Conservation (phyloP, 495 filamentous ascomycete species). For the Cercophora sp. region DNA sequence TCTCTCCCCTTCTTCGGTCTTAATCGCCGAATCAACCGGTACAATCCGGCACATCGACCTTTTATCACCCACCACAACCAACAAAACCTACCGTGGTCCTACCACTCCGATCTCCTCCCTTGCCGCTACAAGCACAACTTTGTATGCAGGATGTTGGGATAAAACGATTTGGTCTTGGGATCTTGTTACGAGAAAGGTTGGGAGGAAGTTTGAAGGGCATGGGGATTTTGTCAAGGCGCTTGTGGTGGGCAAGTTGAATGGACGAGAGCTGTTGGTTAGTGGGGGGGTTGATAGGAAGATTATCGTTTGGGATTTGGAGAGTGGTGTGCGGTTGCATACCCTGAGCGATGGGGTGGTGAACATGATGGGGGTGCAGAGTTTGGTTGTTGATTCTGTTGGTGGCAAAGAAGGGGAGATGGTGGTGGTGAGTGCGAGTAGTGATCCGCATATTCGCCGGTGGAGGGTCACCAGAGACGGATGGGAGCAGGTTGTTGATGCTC, state of each 20-base stretch:
- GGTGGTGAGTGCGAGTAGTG: conserved; percentile 76
- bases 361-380: conserved; percentile 68
- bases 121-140: conserved; percentile 52
- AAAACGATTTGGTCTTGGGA: conserved; percentile 85
- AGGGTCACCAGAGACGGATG: conserved; percentile 42
- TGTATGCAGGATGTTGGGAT: conserved; percentile 93
- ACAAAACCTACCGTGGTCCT: conserved; percentile 62
- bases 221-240: conserved; percentile 87
- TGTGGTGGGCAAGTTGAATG: conserved; percentile 48
- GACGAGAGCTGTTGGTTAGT: conserved; percentile 68
- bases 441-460: conserved; percentile 80
- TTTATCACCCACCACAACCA: conserved; percentile 16
- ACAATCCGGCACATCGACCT: conserved; percentile 49
- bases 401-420: conserved; percentile 44
- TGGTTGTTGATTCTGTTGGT: conserved; percentile 64
- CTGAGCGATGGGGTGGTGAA: conserved; percentile 64
- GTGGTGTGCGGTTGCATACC: conserved; percentile 63
- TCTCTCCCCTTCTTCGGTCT: conserved; percentile 52
- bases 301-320: conserved; percentile 71
- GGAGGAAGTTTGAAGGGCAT: conserved; percentile 68
- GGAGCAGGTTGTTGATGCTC: conserved; percentile 42
- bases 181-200: conserved; percentile 47
- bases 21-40: conserved; percentile 80
- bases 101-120: conserved; percentile 75
- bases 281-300: conserved; percentile 85